Conservation (phyloP, 345 rosid genomes). For the Brassica carinata region DNA sequence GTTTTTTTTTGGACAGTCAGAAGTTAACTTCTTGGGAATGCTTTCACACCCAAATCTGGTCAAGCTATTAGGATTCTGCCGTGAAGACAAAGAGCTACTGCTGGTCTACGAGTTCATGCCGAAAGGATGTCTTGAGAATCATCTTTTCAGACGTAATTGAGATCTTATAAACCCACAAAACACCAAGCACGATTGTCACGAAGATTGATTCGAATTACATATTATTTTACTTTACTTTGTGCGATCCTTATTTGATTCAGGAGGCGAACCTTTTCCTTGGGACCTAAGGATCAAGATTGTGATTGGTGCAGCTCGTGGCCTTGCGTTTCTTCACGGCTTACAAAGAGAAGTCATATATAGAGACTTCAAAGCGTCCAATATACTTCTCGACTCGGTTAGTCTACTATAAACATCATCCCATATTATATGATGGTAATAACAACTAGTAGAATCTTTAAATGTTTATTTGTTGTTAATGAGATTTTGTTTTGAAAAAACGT, state of each 20-base stretch:
- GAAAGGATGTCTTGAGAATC: slow-evolving; percentile 78
- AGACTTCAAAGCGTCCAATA: slow-evolving; percentile 85
- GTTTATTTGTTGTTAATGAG: background rate
- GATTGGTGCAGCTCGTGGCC: slow-evolving; percentile 80
- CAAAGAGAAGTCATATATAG: slow-evolving; percentile 77
- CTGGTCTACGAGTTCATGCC: slow-evolving; percentile 86
- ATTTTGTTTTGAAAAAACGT: background rate
- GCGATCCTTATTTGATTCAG: slow-evolving; percentile 19
- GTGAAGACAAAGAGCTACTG: slow-evolving; percentile 70
- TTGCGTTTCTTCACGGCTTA: slow-evolving; percentile 70
- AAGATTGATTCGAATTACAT: background rate
- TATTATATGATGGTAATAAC: background rate
- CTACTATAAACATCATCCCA: background rate
- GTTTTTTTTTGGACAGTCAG: slow-evolving; percentile 55
- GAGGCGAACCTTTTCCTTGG: slow-evolving; percentile 75
- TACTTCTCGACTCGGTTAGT: slow-evolving; percentile 77
- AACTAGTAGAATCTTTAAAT: background rate
- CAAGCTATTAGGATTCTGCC: slow-evolving; percentile 74
- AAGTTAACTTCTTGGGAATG: slow-evolving; percentile 79
- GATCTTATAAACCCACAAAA: slow-evolving; percentile 21
- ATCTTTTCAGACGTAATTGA: slow-evolving; percentile 74
- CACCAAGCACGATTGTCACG: background rate
- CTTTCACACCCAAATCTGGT: slow-evolving; percentile 84
- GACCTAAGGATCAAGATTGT: slow-evolving; percentile 74
- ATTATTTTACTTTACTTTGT: background rate